phyloP scores from a whole-genome alignment of 2,329 filamentous ascomycete species.

The Nemania diffusa region DNA sequence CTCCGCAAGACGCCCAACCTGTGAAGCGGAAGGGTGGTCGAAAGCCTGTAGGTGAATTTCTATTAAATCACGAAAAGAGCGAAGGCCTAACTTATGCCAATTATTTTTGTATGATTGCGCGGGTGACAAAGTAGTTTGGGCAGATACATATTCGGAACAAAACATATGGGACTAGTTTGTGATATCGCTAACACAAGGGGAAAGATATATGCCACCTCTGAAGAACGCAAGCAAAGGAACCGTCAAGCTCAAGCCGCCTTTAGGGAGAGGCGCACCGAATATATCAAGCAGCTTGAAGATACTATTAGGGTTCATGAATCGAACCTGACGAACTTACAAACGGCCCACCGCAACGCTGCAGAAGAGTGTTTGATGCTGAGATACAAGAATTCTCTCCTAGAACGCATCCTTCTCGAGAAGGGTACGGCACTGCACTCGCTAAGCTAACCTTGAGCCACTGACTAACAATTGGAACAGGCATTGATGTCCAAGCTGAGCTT shows the following conservation, averaged over 20 bases:
- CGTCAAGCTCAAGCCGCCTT: constrained; percentile 97
- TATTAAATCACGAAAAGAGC: constrained; percentile 5
- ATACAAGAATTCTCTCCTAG: constrained; percentile 96
- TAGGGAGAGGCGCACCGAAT: constrained; percentile 94
- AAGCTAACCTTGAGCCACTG: not conserved
- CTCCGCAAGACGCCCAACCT: constrained; percentile 65
- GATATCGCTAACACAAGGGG: constrained; percentile 33
- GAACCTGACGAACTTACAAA: constrained; percentile 89
- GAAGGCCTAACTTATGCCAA: not conserved
- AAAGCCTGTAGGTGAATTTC: constrained; percentile 79
- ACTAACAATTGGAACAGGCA: constrained; percentile 65
- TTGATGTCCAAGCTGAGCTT: constrained; percentile 96
- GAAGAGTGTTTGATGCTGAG: constrained; percentile 98
- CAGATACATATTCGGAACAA: not conserved
- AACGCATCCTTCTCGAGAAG: constrained; percentile 96
- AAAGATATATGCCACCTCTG: constrained; percentile 97
- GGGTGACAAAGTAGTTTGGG: not conserved
- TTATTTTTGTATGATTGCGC: not conserved
- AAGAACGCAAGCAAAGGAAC: constrained; percentile 98
- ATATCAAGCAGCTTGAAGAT: constrained; percentile 98
- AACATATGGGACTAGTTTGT: not conserved
- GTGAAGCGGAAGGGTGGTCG: constrained; percentile 97
- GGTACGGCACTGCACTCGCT: constrained; percentile 60
- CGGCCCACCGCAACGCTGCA: constrained; percentile 91
- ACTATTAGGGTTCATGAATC: constrained; percentile 98